Conservation (phyloP, 345 rosid species). For the Psidium guajava region DNA sequence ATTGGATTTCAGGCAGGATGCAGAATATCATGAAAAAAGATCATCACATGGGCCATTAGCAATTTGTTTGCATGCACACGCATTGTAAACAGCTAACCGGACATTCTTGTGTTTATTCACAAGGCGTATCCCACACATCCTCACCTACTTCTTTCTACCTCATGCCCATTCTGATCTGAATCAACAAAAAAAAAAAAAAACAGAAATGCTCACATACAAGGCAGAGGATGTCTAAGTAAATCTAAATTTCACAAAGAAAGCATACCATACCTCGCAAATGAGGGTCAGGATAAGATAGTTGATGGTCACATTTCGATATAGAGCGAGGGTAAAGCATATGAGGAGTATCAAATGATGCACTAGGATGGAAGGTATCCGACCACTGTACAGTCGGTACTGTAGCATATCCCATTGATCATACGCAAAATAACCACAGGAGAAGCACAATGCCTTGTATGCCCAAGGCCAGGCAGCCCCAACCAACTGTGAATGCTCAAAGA, state of each 20-base stretch:
- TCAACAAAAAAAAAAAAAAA: not conserved
- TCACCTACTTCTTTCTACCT: not conserved
- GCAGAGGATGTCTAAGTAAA: not conserved
- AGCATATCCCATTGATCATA: slow-evolving; percentile 97
- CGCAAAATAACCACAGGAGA: slow-evolving; percentile 90
- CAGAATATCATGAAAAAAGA: not conserved
- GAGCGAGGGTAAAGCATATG: slow-evolving; percentile 77
- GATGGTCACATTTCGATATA: slow-evolving; percentile 73
- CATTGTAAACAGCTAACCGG: not conserved
- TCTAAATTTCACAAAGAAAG: not conserved
- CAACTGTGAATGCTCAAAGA: slow-evolving; percentile 67
- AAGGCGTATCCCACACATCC: not conserved
- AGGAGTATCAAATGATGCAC: slow-evolving; percentile 81
- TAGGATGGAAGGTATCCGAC: slow-evolving; percentile 66
- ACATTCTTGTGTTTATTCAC: not conserved
- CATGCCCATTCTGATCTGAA: not conserved
- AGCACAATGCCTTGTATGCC: slow-evolving; percentile 76
- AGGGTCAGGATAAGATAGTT: slow-evolving; percentile 85
- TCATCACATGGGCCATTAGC: not conserved
- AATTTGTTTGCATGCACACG: not conserved
- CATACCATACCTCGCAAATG: slow-evolving; percentile 61
- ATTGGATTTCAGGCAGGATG: not conserved
- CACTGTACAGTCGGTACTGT: slow-evolving; percentile 57
- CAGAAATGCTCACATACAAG: not conserved
- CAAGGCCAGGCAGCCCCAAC: slow-evolving; percentile 61